These are phyloP conservation scores for Castanea sativa DNA, from an alignment of 306 rosid species.

Conservation along the genomic window DNA sequence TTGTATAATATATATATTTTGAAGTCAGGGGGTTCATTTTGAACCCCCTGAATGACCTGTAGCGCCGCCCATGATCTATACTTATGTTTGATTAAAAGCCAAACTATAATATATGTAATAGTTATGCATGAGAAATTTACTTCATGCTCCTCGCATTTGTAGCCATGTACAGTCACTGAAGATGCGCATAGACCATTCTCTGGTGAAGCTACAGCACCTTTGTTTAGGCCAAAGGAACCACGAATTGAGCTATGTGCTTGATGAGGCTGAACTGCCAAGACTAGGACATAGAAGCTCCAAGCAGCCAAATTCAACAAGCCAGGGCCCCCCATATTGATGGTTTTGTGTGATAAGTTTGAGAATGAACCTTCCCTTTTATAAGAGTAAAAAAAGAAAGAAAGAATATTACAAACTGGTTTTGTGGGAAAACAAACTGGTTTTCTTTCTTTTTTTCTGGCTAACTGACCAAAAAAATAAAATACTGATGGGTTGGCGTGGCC, in stretches of 20 bases:
- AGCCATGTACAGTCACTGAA: constrained; percentile 56
- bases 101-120: background rate
- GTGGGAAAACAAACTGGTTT: constrained; percentile 31
- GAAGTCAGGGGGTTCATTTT: too few relatives aligned
- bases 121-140: constrained; percentile 27
- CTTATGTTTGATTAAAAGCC: background rate
- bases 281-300: constrained; percentile 24
- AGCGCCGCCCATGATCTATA: too few relatives aligned
- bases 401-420: background rate
- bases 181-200: constrained; percentile 63
- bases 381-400: background rate
- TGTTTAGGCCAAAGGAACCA: constrained; percentile 18
- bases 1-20: too few relatives aligned
- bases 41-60: too few relatives aligned
- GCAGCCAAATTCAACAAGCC: constrained; percentile 20
- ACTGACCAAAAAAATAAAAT: too few relatives aligned
- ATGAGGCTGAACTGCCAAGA: constrained; percentile 13
- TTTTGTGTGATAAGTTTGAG: background rate
- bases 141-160: constrained; percentile 72
- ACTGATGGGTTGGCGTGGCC: background rate
- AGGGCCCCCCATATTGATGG: constrained; percentile 33
- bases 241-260: constrained; percentile 26
- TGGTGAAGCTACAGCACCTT: constrained; percentile 3
- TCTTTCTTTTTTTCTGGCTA: background rate
- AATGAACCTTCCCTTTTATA: background rate